A percentile compares a stretch with the other conserved stretches of the same genome.
Conservation (phyloP, 805 yeast genomes). For the Candida saitoana region DNA sequence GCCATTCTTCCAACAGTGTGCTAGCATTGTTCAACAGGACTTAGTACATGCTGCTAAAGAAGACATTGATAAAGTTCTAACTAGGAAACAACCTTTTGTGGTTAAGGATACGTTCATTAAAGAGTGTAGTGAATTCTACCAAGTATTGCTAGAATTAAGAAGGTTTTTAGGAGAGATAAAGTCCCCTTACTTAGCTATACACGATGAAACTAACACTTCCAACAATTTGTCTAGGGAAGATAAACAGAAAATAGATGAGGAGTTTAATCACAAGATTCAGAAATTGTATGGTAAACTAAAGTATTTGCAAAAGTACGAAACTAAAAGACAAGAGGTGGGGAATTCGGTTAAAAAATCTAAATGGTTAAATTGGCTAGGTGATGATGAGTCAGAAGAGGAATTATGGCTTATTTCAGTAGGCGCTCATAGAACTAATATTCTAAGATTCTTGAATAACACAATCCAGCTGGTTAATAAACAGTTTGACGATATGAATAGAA, state of each 20-base stretch:
- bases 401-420: constrained; percentile 35
- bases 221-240: constrained; percentile 39
- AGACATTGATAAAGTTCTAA: constrained; percentile 8
- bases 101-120: constrained; percentile 38
- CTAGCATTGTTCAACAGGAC: constrained; percentile 39
- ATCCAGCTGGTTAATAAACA: constrained; percentile 39
- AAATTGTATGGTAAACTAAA: constrained; percentile 49
- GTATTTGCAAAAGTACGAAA: constrained; percentile 49
- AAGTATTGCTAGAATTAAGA: constrained; percentile 26
- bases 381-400: constrained; percentile 28
- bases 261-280: constrained; percentile 49
- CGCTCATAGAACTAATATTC: constrained; percentile 45
- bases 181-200: constrained; percentile 22
- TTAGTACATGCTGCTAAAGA: constrained; percentile 6
- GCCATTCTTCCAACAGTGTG: constrained; percentile 46
- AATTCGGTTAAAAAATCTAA: constrained; percentile 8
- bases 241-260: constrained; percentile 54
- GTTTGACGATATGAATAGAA: constrained; percentile 48
- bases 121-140: constrained; percentile 36
- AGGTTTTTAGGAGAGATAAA: constrained; percentile 25
- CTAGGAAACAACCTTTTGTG: constrained; percentile 8
- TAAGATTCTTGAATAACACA: constrained; percentile 45
- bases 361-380: constrained; percentile 17
- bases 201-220: constrained; percentile 14
- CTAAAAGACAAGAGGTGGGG: constrained; percentile 31